Conservation (phyloP, 441 rosid species). For the Rhodomyrtus psidioides region DNA sequence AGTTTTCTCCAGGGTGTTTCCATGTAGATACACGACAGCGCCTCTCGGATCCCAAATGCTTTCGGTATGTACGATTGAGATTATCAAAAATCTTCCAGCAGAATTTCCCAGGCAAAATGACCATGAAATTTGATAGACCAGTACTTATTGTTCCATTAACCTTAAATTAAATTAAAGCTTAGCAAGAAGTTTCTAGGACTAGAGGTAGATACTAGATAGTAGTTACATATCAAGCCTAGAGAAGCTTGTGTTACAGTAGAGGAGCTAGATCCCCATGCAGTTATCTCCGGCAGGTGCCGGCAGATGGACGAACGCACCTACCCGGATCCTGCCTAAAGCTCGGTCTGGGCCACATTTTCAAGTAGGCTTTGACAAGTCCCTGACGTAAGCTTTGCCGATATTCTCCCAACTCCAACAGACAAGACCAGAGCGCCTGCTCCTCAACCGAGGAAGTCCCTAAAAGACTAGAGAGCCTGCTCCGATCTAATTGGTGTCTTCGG, state of each 20-base stretch:
- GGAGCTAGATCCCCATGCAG: neutral
- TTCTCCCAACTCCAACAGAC: neutral
- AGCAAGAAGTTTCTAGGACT: neutral
- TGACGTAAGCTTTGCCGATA: neutral
- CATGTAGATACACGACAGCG: neutral
- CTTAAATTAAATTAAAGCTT: no score
- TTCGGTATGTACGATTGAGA: neutral
- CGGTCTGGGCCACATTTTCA: neutral
- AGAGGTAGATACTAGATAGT: neutral
- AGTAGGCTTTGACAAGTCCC: neutral
- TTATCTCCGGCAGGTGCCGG: neutral
- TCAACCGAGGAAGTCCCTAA: neutral
- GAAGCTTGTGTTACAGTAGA: neutral
- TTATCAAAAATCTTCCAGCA: neutral
- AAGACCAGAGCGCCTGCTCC: neutral
- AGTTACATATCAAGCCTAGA: neutral
- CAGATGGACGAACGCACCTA: neutral
- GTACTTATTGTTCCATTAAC: neutral
- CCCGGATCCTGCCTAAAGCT: neutral
- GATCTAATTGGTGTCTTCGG: conserved; percentile 37
- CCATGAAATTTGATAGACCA: neutral
- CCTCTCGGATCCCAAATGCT: neutral
- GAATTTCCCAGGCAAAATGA: neutral
- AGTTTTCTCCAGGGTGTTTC: neutral
- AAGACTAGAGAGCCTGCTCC: no score